Percentiles rank a stretch among this genome's conserved stretches.
Conservation (phyloP, 1,284 basidiomycete species). For the Psilocybe mexicana region DNA sequence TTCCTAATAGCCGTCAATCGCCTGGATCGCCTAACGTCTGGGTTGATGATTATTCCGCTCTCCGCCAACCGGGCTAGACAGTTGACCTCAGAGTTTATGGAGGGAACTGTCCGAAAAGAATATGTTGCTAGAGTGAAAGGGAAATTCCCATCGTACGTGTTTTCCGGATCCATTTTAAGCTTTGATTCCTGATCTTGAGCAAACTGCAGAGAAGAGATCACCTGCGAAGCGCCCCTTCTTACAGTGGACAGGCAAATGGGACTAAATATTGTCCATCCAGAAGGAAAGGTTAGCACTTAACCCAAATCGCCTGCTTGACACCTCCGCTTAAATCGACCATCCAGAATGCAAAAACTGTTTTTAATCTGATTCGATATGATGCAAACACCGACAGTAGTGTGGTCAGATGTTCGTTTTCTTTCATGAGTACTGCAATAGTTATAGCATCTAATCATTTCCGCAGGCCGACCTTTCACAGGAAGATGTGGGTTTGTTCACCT, state of each 20-base stretch:
- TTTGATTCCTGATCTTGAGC: not conserved
- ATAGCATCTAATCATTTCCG: conserved; percentile 10
- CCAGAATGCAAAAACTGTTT: conserved; percentile 88
- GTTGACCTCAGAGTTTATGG: conserved; percentile 81
- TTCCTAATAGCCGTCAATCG: conserved; percentile 81
- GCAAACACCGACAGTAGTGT: conserved; percentile 82
- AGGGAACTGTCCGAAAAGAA: conserved; percentile 84
- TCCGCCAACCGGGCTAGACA: conserved; percentile 70
- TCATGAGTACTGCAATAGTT: not conserved
- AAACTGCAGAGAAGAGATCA: conserved; percentile 64
- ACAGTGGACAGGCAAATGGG: conserved; percentile 97
- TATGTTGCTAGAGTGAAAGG: conserved; percentile 88
- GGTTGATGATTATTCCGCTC: conserved; percentile 93
- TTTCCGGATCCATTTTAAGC: conserved; percentile 6
- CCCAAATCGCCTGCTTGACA: not conserved
- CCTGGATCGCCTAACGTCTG: conserved; percentile 92
- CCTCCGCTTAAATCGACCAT: conserved; percentile 7
- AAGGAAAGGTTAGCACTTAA: conserved; percentile 72
- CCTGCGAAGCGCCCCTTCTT: conserved; percentile 86
- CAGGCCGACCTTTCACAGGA: conserved; percentile 84
- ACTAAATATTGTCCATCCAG: conserved; percentile 90
- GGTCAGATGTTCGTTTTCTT: conserved; percentile 70
- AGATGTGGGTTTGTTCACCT: conserved; percentile 62
- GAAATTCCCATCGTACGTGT: conserved; percentile 75
- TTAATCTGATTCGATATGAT: conserved; percentile 87